These are phyloP conservation scores for Zygosaccharomyces kombuchaensis DNA, from an alignment of 805 yeast species.

Conservation along the genomic window DNA sequence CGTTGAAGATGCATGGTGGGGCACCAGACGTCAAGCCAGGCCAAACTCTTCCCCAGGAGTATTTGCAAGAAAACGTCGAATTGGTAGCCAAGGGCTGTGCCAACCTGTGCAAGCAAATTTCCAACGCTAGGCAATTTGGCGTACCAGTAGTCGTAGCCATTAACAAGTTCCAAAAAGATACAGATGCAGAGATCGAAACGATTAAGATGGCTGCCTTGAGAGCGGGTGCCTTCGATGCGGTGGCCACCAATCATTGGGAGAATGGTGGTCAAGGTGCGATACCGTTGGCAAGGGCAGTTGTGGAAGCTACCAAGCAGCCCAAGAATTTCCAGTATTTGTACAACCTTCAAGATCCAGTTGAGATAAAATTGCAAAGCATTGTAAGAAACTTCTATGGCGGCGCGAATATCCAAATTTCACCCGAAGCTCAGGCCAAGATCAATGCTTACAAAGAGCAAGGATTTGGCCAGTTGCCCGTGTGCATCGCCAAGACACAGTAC, in stretches of 20 bases:
- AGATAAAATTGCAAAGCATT: slow-evolving; percentile 71
- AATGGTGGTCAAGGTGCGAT: slow-evolving; percentile 91
- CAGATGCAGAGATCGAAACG: slow-evolving; percentile 71
- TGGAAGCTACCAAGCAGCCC: slow-evolving; percentile 57
- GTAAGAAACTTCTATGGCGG: slow-evolving; percentile 94
- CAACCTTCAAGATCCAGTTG: slow-evolving; percentile 66
- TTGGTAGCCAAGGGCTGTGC: slow-evolving; percentile 75
- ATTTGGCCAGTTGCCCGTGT: slow-evolving; percentile 84
- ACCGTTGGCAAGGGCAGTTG: slow-evolving; percentile 77
- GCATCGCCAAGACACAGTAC: slow-evolving; percentile 97
- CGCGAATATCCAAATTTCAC: slow-evolving; percentile 71
- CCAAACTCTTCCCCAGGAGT: slow-evolving; percentile 74
- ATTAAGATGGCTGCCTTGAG: slow-evolving; percentile 74
- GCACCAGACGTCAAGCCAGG: slow-evolving; percentile 97
- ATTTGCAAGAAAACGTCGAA: slow-evolving; percentile 75
- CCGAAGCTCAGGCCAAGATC: slow-evolving; percentile 75
- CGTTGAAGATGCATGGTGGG: slow-evolving; percentile 96
- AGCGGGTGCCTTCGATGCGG: slow-evolving; percentile 94
- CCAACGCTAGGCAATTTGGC: slow-evolving; percentile 77
- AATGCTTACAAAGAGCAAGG: slow-evolving; percentile 83
- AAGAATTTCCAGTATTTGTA: slow-evolving; percentile 59
- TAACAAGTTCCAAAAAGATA: slow-evolving; percentile 79
- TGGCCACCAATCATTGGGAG: slow-evolving; percentile 90
- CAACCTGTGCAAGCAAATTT: slow-evolving; percentile 85
- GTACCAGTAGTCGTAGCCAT: slow-evolving; percentile 94